Base-by-base conservation (phyloP, 768 basidiomycete species). In the Pulveroboletus ravenelii region DNA sequence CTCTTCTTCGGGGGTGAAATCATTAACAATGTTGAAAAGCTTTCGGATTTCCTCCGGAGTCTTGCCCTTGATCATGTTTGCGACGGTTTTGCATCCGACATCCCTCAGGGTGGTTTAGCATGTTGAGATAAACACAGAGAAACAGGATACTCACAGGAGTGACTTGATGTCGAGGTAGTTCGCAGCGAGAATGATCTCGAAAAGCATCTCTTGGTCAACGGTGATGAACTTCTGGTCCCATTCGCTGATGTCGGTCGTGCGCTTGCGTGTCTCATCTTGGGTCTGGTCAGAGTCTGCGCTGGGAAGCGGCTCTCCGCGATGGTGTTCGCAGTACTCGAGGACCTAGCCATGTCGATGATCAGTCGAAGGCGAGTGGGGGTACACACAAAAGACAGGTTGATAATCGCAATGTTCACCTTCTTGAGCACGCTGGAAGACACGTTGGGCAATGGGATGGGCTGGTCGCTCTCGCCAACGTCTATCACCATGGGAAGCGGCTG, bases 1-100 rank as follows among this genome's bases (percentile, higher is more conserved):
- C 85, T 99, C 96, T 70, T 98, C 96, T 67, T 99, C 96, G 17
- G 95, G 93, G 5, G 96, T 98, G 66, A 99, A 99, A 72, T 97
- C 96, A 68, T 93, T 93, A 30, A 91, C 89, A 57, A 94, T 93
- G 80, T 96, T 95, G 77, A 93, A 97, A 47, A 98, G 81, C 65
- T 97, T 97, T 51, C 95, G 87, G 60, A 99, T 98, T 74, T 98
- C 96, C 70, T 98, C 96, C 20, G 96, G 96, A 4, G 94, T 95
- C 81, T 99, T 99, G 31, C 96, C 96, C 77, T 99, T 98, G 81
- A 99, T 98, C 96, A 98, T 99, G 79, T 98, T 98, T 13, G 96
- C 96, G 5, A 96, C 94, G 4, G 93, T 96, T 78, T 96, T 95
- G 82, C 94, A 96, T 1, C 94, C 94, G 52, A 96, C 92, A 64